A percentile compares a stretch with the other conserved stretches of the same genome.
Evolutionary conservation across 306 rosid genomes (phyloP).

Genomic region (Quercus berberidifolia): DNA sequence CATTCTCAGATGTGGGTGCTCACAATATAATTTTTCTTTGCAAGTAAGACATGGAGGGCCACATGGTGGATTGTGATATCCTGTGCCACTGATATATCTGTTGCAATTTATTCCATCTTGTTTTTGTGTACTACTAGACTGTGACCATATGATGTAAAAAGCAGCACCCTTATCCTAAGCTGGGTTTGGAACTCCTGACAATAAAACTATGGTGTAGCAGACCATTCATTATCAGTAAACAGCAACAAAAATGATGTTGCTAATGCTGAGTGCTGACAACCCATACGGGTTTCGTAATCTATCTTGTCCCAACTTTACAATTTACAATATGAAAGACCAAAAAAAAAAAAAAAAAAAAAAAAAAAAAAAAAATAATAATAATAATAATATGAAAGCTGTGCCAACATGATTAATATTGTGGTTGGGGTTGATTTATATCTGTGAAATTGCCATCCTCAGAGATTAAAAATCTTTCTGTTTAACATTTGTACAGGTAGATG

Average conservation of each 20-base stretch:
- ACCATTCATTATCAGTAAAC: neutral
- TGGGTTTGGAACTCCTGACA: conserved; percentile 20
- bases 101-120: neutral
- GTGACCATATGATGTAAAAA: neutral
- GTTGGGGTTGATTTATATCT: neutral
- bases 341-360: too few relatives aligned
- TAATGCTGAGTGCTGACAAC: neutral
- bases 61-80: conserved; percentile 13
- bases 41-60: conserved; percentile 4
- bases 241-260: neutral
- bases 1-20: neutral
- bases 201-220: too few relatives aligned
- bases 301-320: neutral
- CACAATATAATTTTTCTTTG: neutral
- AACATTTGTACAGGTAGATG: conserved; percentile 69
- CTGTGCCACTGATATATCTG: neutral
- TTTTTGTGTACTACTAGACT: neutral
- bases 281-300: neutral
- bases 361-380: too few relatives aligned
- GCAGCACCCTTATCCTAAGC: neutral
- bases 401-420: neutral
- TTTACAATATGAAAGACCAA: neutral
- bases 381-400: neutral
- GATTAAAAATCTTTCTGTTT: conserved; percentile 17
- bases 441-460: conserved; percentile 5